Evolutionary conservation across 2,329 filamentous ascomycete genomes (phyloP).

Genomic region (Penicillium sp.): DNA sequence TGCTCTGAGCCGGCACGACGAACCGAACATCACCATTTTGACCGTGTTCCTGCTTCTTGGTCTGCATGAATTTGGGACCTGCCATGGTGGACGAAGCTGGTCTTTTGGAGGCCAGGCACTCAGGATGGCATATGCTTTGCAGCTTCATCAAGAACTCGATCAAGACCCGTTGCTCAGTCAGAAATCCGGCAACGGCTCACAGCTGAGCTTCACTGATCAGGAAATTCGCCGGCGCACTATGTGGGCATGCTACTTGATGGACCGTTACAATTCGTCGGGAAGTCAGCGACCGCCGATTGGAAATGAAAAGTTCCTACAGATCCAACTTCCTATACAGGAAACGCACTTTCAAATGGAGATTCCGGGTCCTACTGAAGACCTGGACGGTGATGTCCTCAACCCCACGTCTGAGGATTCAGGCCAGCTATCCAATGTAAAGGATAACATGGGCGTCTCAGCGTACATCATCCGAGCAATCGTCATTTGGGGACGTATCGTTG

Average conservation of each 20-base stretch:
- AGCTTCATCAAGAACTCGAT: constrained; percentile 88
- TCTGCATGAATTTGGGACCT: constrained; percentile 94
- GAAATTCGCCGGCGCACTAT: constrained; percentile 92
- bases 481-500: constrained; percentile 86
- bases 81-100: constrained; percentile 94
- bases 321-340: constrained; percentile 89
- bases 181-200: constrained; percentile 57
- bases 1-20: constrained; percentile 82
- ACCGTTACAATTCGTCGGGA: constrained; percentile 94
- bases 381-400: constrained; percentile 70
- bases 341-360: constrained; percentile 89
- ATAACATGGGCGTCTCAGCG: constrained; percentile 92
- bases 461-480: constrained; percentile 85
- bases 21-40: constrained; percentile 92
- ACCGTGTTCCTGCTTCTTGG: constrained; percentile 87
- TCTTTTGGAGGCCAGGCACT: constrained; percentile 92
- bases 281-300: constrained; percentile 91
- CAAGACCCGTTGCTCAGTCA: constrained; percentile 69
- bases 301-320: constrained; percentile 82
- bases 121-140: constrained; percentile 93
- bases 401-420: constrained; percentile 64
- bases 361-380: constrained; percentile 78
- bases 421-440: constrained; percentile 65
- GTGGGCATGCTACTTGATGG: constrained; percentile 99
- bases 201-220: constrained; percentile 85